phyloP scores from a whole-genome alignment of 306 rosid species.

The Castanea crenata region DNA sequence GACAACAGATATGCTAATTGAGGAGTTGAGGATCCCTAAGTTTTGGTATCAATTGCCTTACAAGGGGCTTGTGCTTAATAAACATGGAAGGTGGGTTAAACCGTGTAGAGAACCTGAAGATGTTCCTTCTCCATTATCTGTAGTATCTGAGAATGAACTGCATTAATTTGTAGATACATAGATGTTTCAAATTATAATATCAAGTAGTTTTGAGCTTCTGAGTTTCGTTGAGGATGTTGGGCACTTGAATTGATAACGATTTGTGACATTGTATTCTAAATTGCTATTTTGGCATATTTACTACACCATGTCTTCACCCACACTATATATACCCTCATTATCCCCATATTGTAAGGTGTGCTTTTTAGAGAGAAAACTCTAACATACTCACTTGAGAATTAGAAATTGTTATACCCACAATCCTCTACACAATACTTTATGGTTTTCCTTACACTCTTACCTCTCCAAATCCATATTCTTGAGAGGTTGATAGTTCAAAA shows the following conservation, averaged over 20 bases:
- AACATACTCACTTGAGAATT: too few species aligned
- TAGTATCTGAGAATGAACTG: too few species aligned
- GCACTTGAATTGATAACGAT: neutral
- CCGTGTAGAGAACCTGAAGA: slow-evolving; percentile 59
- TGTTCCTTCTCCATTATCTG: slow-evolving; percentile 47
- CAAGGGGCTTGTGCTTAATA: slow-evolving; percentile 57
- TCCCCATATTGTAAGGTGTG: too few species aligned
- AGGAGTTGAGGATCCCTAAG: slow-evolving; percentile 53
- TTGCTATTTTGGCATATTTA: too few species aligned
- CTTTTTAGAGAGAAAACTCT: too few species aligned
- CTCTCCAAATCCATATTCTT: too few species aligned
- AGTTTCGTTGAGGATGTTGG: neutral
- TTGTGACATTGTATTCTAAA: neutral
- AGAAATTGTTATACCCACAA: too few species aligned
- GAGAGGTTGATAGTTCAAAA: too few species aligned
- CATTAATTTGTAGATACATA: neutral
- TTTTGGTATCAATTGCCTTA: slow-evolving; percentile 63
- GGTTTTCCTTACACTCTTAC: too few species aligned
- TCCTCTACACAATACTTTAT: too few species aligned
- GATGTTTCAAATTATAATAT: neutral
- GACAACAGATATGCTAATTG: slow-evolving; percentile 52
- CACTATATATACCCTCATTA: too few species aligned
- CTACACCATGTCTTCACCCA: too few species aligned
- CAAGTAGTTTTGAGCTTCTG: neutral
- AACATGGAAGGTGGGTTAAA: slow-evolving; percentile 72